phyloP scores from a whole-genome alignment of 768 basidiomycete genomes.

The Suillus ampliporus region DNA sequence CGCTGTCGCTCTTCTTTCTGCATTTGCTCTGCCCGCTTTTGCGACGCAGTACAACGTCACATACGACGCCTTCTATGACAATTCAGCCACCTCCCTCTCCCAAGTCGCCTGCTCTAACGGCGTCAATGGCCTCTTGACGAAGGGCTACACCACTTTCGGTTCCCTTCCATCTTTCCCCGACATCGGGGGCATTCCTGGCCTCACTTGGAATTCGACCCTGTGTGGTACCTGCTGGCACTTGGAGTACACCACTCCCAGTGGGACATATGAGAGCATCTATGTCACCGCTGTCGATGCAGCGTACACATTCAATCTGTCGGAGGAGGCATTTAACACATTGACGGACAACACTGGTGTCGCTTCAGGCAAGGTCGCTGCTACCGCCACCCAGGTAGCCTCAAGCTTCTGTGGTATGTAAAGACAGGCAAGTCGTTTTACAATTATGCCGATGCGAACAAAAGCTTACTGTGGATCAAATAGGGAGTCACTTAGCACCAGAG shows the following conservation, averaged over 20 bases:
- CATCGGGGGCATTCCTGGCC: conserved; percentile 33
- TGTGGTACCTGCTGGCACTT: conserved; percentile 68
- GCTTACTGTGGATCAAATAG: not conserved
- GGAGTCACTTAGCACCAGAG: not conserved
- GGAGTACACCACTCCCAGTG: conserved; percentile 46
- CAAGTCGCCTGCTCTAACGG: conserved; percentile 44
- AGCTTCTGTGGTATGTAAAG: conserved; percentile 54
- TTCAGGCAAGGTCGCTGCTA: conserved; percentile 52
- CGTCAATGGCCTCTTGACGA: conserved; percentile 35
- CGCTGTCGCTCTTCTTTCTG: conserved; percentile 14
- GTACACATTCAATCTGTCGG: conserved; percentile 43
- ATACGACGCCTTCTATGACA: conserved; percentile 42
- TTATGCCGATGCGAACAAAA: not conserved
- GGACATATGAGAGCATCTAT: conserved; percentile 45
- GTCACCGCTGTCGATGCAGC: conserved; percentile 59
- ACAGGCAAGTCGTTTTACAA: not conserved
- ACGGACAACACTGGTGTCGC: conserved; percentile 47
- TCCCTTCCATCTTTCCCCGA: conserved; percentile 39
- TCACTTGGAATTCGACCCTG: conserved; percentile 51
- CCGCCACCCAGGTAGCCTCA: conserved; percentile 46
- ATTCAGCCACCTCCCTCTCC: conserved; percentile 27
- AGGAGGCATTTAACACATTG: conserved; percentile 40
- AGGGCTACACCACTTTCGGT: conserved; percentile 40
- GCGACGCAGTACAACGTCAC: conserved; percentile 28
- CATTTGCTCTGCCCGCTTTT: conserved; percentile 23